These are phyloP conservation scores for Aspergillus puulaauensis DNA, from an alignment of 2,329 filamentous ascomycete genomes.

Conservation along the genomic window DNA sequence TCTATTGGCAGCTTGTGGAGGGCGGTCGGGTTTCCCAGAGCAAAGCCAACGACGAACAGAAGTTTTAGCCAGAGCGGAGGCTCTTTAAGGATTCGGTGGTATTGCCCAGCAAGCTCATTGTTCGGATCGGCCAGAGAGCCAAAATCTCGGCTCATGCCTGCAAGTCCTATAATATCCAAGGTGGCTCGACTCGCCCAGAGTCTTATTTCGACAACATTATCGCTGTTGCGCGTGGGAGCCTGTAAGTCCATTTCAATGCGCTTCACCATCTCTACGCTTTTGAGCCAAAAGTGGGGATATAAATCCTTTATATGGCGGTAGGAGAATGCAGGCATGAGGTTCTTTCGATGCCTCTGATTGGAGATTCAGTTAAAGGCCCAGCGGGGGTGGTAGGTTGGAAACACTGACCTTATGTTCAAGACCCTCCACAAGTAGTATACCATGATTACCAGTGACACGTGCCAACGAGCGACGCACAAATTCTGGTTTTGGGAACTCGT, in stretches of 20 bases:
- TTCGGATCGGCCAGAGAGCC: conserved; percentile 61
- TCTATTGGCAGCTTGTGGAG: conserved; percentile 65
- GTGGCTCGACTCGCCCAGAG: conserved; percentile 67
- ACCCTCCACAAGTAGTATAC: conserved; percentile 74
- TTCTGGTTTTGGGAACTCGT: conserved; percentile 67
- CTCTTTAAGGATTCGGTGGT: conserved; percentile 25
- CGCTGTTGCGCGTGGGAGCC: conserved; percentile 34
- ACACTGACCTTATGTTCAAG: conserved; percentile 71
- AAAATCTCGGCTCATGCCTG: conserved; percentile 72
- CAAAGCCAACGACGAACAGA: conserved; percentile 54
- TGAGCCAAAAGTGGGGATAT: conserved; percentile 81
- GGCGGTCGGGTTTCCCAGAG: conserved; percentile 65
- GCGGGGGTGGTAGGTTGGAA: background rate
- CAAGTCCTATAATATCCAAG: conserved; percentile 72
- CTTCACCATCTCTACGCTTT: conserved; percentile 66
- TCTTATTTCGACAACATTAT: conserved; percentile 55
- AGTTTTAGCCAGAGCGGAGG: conserved; percentile 35
- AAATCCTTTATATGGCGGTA: conserved; percentile 83
- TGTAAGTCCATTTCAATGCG: conserved; percentile 54
- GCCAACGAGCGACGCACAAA: conserved; percentile 43
- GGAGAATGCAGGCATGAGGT: conserved; percentile 78
- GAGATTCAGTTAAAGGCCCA: conserved; percentile 1
- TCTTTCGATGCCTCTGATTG: conserved; percentile 62
- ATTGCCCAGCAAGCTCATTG: conserved; percentile 54
- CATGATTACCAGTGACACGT: conserved; percentile 39